phyloP scores from a whole-genome alignment of 768 basidiomycete genomes.

The Amanita thiersii region DNA sequence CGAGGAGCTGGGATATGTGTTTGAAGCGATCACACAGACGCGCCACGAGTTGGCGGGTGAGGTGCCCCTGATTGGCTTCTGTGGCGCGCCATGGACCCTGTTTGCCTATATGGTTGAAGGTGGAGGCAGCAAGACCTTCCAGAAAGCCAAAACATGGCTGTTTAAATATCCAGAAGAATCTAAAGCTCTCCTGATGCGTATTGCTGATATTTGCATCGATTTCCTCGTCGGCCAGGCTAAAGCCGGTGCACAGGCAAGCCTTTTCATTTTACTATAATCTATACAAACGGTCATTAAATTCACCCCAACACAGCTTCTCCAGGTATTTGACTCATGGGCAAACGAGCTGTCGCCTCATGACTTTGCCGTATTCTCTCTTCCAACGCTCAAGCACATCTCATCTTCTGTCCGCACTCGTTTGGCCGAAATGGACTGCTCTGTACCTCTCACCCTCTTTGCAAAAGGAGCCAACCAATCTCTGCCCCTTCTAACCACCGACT shows the following conservation, averaged over 20 bases:
- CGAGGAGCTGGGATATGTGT: conserved; percentile 86
- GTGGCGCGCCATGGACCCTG: conserved; percentile 96
- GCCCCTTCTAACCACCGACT: conserved; percentile 43
- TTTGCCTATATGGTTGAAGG: conserved; percentile 99
- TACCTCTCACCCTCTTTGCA: conserved; percentile 89
- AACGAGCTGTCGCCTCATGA: conserved; percentile 87
- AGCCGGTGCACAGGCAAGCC: conserved; percentile 88
- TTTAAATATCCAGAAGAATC: conserved; percentile 86
- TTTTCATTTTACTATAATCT: neutral
- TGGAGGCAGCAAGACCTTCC: conserved; percentile 83
- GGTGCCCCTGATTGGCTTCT: conserved; percentile 96
- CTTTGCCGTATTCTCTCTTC: conserved; percentile 78
- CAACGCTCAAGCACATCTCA: conserved; percentile 68
- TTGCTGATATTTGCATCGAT: conserved; percentile 87
- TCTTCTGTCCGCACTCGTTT: conserved; percentile 57
- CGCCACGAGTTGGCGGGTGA: conserved; percentile 74
- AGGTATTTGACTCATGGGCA: conserved; percentile 97
- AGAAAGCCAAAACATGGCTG: conserved; percentile 91
- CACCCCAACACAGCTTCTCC: conserved; percentile 56
- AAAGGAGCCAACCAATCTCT: conserved; percentile 87
- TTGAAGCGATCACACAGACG: conserved; percentile 83
- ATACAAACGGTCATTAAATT: neutral
- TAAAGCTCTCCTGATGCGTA: conserved; percentile 62
- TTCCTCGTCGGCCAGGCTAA: conserved; percentile 88
- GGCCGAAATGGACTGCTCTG: conserved; percentile 38